phyloP scores from a whole-genome alignment of 2,329 filamentous ascomycete genomes.

The Microsporum ferrugineum region DNA sequence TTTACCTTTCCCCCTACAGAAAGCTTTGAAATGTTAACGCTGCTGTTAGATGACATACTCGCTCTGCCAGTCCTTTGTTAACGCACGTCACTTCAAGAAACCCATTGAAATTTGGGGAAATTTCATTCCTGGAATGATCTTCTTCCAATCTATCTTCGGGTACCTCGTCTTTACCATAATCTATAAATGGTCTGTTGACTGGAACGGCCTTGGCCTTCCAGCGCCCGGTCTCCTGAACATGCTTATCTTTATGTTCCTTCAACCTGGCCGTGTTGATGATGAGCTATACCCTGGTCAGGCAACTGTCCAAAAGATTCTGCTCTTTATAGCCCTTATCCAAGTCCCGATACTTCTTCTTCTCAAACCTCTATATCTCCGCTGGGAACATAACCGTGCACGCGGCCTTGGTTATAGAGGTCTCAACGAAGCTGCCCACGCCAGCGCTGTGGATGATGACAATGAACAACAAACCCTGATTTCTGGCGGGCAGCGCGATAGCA shows the following conservation, averaged over 20 bases:
- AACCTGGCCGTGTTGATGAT: conserved; percentile 59
- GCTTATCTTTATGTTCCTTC: conserved; percentile 99
- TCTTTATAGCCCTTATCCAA: conserved; percentile 72
- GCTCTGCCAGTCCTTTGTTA: conserved; percentile 81
- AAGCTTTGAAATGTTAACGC: neutral
- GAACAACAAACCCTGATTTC: conserved; percentile 53
- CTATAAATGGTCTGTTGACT: conserved; percentile 95
- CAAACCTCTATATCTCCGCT: conserved; percentile 90
- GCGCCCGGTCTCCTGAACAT: conserved; percentile 93
- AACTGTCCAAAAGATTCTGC: conserved; percentile 60
- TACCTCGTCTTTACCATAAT: conserved; percentile 89
- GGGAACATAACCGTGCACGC: conserved; percentile 81
- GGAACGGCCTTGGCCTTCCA: conserved; percentile 53
- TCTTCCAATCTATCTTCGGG: conserved; percentile 98
- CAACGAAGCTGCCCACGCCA: conserved; percentile 76
- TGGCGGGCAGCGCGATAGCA: conserved; percentile 45
- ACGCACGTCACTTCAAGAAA: conserved; percentile 87
- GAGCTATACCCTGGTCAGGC: conserved; percentile 69
- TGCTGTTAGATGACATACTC: conserved; percentile 76
- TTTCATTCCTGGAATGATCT: conserved; percentile 96
- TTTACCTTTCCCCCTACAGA: too few relatives aligned
- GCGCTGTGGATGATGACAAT: conserved; percentile 80
- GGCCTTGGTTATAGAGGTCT: conserved; percentile 86
- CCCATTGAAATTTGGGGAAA: conserved; percentile 95
- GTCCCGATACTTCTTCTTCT: conserved; percentile 86